Conservation (phyloP, 2,329 filamentous ascomycete species). For the Diplodia corticola region DNA sequence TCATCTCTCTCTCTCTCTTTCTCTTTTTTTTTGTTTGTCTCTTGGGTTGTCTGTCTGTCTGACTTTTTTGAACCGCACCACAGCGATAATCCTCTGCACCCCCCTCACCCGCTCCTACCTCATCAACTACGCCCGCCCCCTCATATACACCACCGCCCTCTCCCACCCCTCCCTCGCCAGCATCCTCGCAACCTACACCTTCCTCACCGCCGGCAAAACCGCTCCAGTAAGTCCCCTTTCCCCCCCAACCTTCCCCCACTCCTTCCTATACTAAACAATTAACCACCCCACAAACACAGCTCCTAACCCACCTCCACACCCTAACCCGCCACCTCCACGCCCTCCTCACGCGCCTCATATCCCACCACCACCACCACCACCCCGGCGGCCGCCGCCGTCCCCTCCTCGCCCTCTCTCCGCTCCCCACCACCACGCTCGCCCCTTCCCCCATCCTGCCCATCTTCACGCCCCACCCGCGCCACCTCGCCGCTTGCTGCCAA, state of each 20-base stretch:
- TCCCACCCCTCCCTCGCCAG: conserved; percentile 45
- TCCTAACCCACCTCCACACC: conserved; percentile 30
- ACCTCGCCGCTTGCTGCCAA: conserved; percentile 34
- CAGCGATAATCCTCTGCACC: conserved; percentile 38
- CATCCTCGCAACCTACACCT: conserved; percentile 39
- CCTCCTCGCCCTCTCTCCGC: not conserved
- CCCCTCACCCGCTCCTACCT: conserved; percentile 35
- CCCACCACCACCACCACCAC: not conserved
- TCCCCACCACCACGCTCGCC: conserved; percentile 20
- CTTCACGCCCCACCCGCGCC: conserved; percentile 32
- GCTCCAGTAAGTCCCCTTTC: conserved; percentile 22
- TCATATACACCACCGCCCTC: conserved; percentile 47
- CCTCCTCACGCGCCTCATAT: conserved; percentile 22
- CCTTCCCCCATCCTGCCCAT: not conserved
- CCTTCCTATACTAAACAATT: not conserved
- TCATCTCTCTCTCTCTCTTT: not conserved
- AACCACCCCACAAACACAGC: conserved; percentile 3
- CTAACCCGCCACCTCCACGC: conserved; percentile 31
- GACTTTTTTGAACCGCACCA: too few species aligned
- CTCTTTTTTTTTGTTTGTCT: too few species aligned
- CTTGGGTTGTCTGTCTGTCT: too few species aligned
- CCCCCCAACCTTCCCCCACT: not conserved
- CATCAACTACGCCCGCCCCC: conserved; percentile 41
- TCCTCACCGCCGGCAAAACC: conserved; percentile 31
- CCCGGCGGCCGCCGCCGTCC: not conserved